Base-by-base conservation (phyloP, 805 yeast species). In the Candida maesae region DNA sequence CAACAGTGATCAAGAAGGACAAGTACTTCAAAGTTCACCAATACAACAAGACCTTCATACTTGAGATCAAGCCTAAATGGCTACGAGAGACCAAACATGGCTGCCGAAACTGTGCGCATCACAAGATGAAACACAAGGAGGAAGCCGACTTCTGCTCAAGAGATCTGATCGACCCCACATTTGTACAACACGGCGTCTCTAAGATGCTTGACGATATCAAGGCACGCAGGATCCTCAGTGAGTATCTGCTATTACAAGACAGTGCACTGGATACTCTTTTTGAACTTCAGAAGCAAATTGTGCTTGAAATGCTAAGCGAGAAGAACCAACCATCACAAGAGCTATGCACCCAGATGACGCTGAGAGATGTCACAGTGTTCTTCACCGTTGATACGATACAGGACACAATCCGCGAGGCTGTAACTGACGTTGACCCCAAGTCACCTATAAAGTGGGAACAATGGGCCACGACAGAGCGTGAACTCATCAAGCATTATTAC, bases 41-140 rank as follows among this genome's bases (percentile, higher is more conserved):
- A 15, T 44, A 50, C 37, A 56, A 56, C 30, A 39, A 33, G 3
- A 11, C 18, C 2, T 23, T 59, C 2, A 61, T 67, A 2, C 53
- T 74, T 12, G 81, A 79, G 47, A 64, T 78, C 49, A 79, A 79
- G 53, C 85, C 85, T 1, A 79, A 79, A 56, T 79, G 84, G 84
- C 63, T 79, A 24, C 74, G 67, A 4, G 46, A 10, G 2, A 43
- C 42, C 3, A 6, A 16, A 0, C 1, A 57, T 35, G 65, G 68
- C 19, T 79, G 85, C 50, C 60, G 85, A 6, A 79, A 81, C 4
- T 79, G 85, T 51, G 81, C 81, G 42, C 60, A 76, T 30, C 65
- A 68, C 42, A 62, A 58, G 24, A 45, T 59, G 35, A 64, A 68
- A 24, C 59, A 58, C 27, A 53, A 57, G 12, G 37, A 49, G 6